A percentile compares a stretch with the other conserved stretches of the same genome.
phyloP scores from a whole-genome alignment of 2,329 filamentous ascomycete genomes.

The Talaromyces sp. region DNA sequence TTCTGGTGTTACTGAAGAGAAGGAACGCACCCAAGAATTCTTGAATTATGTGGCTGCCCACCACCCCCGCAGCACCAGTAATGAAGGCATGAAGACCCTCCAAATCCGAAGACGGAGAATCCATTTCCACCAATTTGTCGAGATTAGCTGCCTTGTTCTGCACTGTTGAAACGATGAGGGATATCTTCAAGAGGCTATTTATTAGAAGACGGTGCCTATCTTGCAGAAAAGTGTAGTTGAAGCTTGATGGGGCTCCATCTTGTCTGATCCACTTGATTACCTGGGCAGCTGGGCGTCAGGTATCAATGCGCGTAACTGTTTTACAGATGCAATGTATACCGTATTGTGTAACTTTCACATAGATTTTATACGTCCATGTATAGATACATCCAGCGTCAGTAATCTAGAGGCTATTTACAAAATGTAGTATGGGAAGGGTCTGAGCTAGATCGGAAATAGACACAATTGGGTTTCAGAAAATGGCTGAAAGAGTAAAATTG shows the following conservation, averaged over 20 bases:
- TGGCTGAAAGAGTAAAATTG: not conserved
- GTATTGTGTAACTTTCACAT: not conserved
- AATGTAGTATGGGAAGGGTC: not conserved
- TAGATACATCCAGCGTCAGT: not conserved
- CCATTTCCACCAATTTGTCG: not conserved
- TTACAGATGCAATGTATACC: not conserved
- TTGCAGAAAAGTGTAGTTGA: not conserved
- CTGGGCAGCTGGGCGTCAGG: not conserved
- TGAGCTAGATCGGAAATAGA: not conserved
- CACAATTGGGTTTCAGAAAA: not conserved
- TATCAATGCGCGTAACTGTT: not conserved
- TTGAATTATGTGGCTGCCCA: conserved; percentile 51
- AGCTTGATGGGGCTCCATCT: conserved; percentile 1
- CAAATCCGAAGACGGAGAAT: conserved; percentile 29
- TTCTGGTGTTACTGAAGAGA: not conserved
- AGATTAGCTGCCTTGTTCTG: not conserved
- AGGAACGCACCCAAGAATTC: conserved; percentile 53
- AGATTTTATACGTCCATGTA: not conserved
- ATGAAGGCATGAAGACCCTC: conserved; percentile 55
- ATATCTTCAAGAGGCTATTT: not conserved
- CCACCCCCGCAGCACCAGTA: conserved; percentile 54
- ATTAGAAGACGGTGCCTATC: not conserved
- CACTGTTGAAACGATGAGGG: not conserved
- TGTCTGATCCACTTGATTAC: not conserved
- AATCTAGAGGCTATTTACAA: not conserved